Evolutionary conservation across 345 rosid species (phyloP), one percentile per base, ranked within the genome.

Genomic region (Tarenaya hassleriana): DNA sequence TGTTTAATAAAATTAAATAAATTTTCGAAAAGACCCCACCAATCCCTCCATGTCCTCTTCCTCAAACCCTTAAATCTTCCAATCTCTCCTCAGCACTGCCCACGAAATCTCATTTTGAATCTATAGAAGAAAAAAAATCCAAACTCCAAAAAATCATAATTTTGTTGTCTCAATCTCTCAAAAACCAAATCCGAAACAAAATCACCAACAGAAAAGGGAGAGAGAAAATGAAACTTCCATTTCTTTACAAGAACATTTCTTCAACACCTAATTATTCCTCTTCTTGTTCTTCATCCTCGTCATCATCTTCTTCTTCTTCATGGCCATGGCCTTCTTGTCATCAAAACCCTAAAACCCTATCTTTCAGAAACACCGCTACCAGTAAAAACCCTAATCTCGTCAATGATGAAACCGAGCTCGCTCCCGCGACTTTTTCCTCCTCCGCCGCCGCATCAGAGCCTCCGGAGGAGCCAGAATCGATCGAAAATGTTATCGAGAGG

Each of bases 301-400:
- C 77, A 5, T 63, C 81, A 15, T 88, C 67, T 27, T 33, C 56
- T 17, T 46, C 52, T 1, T 62, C 83, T 7, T 65, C 81, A 10
- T 89, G 97, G 90, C 77, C 85, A 43, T 89, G 97, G 97, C 86
- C 83, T 18, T 74, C 81, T 53, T 90, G 84, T 63, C 66, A 82
- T 50, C 87, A 84, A 37, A 77, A 73, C 12, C 95, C 96, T 8
- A 77, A 77, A 71, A 87, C 96, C 50, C 73, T 70, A 27, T 91
- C 98, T 61, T 91, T 82, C 41, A 68, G 80, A 49, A 21, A 62
- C 46, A 69, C 63, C 55, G 53, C 39, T 34, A 34, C 52, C 32
- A 66, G 53, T 39, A 56, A 24, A 5, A 24, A 16, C 58, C 41
- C 58, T 37, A 61, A 61, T 41, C 62, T 52, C 44, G 61, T 67